phyloP scores from a whole-genome alignment of 768 basidiomycete genomes.

The Tylopilus intermedius region DNA sequence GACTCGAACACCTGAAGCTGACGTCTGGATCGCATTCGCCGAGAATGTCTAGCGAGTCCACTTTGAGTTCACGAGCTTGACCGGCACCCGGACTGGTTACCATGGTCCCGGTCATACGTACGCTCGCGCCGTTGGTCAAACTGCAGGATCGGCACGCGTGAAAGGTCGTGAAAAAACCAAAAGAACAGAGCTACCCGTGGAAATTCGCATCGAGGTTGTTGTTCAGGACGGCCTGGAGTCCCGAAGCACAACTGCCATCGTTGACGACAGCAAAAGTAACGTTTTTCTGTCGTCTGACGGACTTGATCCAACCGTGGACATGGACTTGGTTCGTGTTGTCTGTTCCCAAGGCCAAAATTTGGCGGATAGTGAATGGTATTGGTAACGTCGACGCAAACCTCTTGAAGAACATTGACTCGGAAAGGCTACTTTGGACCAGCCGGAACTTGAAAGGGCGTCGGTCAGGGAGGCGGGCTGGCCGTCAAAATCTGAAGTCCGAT shows the following conservation, averaged over 20 bases:
- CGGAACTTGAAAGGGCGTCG: too few species aligned
- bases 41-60: constrained; percentile 42
- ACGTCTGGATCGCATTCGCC: constrained; percentile 61
- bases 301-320: constrained; percentile 83
- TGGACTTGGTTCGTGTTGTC: constrained; percentile 21
- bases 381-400: constrained; percentile 29
- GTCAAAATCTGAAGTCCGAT: too few species aligned
- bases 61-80: constrained; percentile 51
- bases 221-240: constrained; percentile 74
- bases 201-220: constrained; percentile 17
- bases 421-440: too few species aligned
- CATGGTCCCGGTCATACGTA: constrained; percentile 46
- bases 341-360: constrained; percentile 30
- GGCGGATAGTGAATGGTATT: constrained; percentile 32
- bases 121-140: constrained; percentile 51
- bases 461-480: too few species aligned
- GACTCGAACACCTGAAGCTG: constrained; percentile 1
- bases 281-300: constrained; percentile 80
- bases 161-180: not conserved
- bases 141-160: constrained; percentile 24
- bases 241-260: constrained; percentile 71
- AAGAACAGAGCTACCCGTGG: constrained; percentile 13
- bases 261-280: constrained; percentile 79
- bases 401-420: constrained; percentile 20
- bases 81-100: constrained; percentile 43